phyloP scores from a whole-genome alignment of 495 filamentous ascomycete species.

The Trichoderma reesei region DNA sequence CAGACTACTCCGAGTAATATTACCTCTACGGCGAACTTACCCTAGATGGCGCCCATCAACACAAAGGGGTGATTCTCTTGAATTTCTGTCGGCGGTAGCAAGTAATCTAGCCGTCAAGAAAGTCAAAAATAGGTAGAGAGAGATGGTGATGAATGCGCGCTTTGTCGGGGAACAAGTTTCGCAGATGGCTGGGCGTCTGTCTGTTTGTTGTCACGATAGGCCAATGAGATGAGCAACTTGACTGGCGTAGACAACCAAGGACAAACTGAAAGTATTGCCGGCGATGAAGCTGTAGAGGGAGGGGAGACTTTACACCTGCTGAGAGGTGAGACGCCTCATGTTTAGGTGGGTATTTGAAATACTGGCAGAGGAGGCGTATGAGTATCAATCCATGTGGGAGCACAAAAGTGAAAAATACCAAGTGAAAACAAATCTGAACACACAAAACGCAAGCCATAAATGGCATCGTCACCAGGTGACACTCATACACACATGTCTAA shows the following conservation, averaged over 20 bases:
- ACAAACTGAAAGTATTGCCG: too few species aligned
- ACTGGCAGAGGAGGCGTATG: too few species aligned
- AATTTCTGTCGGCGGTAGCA: not conserved
- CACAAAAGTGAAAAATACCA: too few species aligned
- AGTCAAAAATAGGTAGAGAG: not conserved
- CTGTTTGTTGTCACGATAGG: not conserved
- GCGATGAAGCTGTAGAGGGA: too few species aligned
- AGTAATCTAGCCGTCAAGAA: not conserved
- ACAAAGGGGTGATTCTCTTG: not conserved
- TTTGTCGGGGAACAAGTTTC: not conserved
- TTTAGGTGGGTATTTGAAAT: too few species aligned
- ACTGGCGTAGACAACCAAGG: too few species aligned
- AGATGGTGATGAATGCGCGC: too few species aligned
- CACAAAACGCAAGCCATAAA: not conserved
- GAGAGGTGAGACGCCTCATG: too few species aligned
- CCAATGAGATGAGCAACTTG: too few species aligned
- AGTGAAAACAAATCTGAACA: not conserved
- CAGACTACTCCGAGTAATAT: not conserved
- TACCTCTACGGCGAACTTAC: not conserved
- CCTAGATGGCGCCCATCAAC: not conserved
- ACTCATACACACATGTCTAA: not conserved
- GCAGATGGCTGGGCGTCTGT: not conserved
- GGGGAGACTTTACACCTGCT: too few species aligned
- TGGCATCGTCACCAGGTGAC: not conserved
- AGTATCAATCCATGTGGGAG: too few species aligned